Evolutionary conservation across 345 rosid genomes (phyloP).

Genomic region (Rhizophora mangle): DNA sequence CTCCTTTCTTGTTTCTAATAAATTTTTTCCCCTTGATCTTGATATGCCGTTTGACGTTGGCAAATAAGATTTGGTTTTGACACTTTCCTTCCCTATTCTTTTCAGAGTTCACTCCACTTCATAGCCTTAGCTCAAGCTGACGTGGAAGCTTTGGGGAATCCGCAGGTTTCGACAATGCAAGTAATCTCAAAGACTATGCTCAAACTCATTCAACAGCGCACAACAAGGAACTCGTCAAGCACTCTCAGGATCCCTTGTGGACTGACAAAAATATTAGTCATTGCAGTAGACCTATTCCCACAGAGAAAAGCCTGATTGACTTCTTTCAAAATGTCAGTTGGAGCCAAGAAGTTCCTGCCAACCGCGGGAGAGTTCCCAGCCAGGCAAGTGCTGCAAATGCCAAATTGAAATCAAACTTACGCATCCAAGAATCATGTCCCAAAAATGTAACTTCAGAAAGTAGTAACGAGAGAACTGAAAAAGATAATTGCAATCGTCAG

Average conservation of each 20-base stretch:
- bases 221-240: conserved; percentile 9
- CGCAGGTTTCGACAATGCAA: not conserved
- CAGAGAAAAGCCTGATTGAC: conserved; percentile 11
- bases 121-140: conserved; percentile 14
- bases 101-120: conserved; percentile 17
- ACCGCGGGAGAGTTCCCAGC: not conserved
- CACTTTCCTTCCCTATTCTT: not conserved
- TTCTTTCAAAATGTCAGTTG: conserved; percentile 15
- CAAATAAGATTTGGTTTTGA: too few relatives aligned
- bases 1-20: too few relatives aligned
- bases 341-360: conserved; percentile 1
- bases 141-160: conserved; percentile 3
- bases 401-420: not conserved
- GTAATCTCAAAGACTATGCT: not conserved
- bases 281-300: not conserved
- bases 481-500: too few relatives aligned
- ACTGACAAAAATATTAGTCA: conserved; percentile 5
- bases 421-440: not conserved
- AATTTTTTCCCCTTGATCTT: too few relatives aligned
- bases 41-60: too few relatives aligned
- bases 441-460: not conserved
- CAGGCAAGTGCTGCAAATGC: not conserved
- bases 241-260: conserved; percentile 14
- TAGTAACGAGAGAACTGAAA: too few relatives aligned
- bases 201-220: not conserved